These are phyloP conservation scores for Bruguiera sexangula DNA, from an alignment of 345 rosid genomes.

Conservation along the genomic window DNA sequence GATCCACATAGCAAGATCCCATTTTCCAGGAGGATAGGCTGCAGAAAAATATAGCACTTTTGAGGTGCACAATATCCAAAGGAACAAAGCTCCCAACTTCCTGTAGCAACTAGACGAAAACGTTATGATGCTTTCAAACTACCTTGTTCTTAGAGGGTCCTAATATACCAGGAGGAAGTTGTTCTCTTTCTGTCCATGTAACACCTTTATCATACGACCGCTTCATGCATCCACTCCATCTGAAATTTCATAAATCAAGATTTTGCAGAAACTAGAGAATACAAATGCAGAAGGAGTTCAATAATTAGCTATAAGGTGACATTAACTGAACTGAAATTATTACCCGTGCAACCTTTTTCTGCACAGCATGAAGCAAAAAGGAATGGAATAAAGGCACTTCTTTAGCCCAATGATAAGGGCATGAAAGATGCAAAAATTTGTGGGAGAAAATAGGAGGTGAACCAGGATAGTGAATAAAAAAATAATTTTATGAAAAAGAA, in stretches of 20 bases:
- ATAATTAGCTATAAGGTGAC: no score
- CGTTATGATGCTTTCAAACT: neutral
- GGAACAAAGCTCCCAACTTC: conserved; percentile 4
- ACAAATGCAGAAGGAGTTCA: neutral
- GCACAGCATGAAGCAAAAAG: no score
- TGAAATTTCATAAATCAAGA: conserved; percentile 22
- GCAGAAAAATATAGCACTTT: conserved; percentile 13
- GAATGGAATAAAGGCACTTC: neutral
- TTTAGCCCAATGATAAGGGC: no score
- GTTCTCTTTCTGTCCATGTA: conserved; percentile 75
- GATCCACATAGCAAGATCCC: conserved; percentile 81
- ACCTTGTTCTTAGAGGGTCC: conserved; percentile 95
- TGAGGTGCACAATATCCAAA: conserved; percentile 3
- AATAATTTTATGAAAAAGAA: no score
- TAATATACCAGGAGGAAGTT: conserved; percentile 84
- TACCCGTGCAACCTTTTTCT: no score
- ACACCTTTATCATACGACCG: conserved; percentile 75
- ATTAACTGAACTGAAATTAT: no score
- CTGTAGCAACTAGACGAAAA: conserved; percentile 1
- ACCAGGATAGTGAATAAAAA: no score
- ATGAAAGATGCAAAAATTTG: no score
- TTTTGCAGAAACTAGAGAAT: neutral
- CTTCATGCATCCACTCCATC: conserved; percentile 98
- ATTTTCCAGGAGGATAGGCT: conserved; percentile 79
- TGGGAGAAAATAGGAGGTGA: no score